Evolutionary conservation across 2,329 filamentous ascomycete species (phyloP), one percentile per base, ranked within the genome.

Genomic region (Fusarium marasasianum): DNA sequence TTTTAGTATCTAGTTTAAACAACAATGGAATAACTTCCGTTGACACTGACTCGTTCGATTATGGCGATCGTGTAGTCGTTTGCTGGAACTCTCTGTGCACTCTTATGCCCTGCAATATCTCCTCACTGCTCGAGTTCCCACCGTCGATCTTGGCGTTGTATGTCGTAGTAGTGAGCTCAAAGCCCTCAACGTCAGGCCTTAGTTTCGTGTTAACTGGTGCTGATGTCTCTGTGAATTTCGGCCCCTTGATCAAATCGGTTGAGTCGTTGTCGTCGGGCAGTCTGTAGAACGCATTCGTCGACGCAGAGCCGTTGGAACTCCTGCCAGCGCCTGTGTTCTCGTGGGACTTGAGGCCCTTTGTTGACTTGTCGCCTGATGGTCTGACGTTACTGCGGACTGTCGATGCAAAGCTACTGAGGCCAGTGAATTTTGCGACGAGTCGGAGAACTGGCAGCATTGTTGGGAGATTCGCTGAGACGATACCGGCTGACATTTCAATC

Each of bases 381-480:
- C 66, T 69, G 17, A 71, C 70, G 18, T 63, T 56, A 8, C 67
- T 66, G 37, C 69, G 63, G 3, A 78, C 69, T 6, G 67, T 76
- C 1, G 70, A 63, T 8, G 67, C 56, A 5, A 78, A 40, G 8
- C 80, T 81, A n/a, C 81, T 71, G 12, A 77, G 53, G 15, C 78
- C 74, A 65, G 84, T 86, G 24, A 86, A 81, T n/a, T 85, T 81
- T 6, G 83, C 80, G 13, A 84, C 79, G 15, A 75, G 24, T 8
- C 81, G 79, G 38, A 87, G 72, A 20, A 87, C 81, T 6, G 87
- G 86, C 11, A 86, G 83, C 44, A 89, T 80, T 1, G 87, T 88
- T 0, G 88, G 88, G 0, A 89, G 84, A 70, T 86, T 88, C 12
- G 87, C 87, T 0, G 86, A 87, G 48, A 88, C 81, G 71, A 90